Conservation (phyloP, 1,284 basidiomycete genomes). For the Ceratobasidium papillatum region DNA sequence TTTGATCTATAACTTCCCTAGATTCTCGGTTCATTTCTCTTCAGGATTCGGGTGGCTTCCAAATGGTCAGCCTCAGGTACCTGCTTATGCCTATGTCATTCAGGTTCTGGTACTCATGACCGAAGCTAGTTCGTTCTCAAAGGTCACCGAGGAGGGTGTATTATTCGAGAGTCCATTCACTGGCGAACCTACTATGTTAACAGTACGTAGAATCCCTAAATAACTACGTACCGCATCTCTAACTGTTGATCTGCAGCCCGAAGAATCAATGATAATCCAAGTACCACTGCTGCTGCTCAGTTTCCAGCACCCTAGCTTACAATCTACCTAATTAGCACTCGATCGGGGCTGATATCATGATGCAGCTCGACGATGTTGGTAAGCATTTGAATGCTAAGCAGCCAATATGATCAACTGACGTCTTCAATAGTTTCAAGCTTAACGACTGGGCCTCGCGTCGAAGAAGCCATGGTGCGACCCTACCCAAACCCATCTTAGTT, state of each 20-base stretch:
- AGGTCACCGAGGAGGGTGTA: constrained; percentile 85
- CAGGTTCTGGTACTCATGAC: constrained; percentile 26
- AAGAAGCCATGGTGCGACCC: constrained; percentile 69
- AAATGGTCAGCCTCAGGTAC: constrained; percentile 73
- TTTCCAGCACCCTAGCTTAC: neutral
- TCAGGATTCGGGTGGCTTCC: constrained; percentile 86
- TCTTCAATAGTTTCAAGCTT: constrained; percentile 69
- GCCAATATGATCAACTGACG: neutral
- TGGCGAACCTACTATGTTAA: constrained; percentile 83
- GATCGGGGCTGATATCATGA: constrained; percentile 89
- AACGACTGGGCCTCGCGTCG: constrained; percentile 76
- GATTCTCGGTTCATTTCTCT: neutral
- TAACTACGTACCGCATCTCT: constrained; percentile 43
- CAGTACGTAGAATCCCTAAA: constrained; percentile 59
- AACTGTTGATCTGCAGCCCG: constrained; percentile 62
- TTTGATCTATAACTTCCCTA: neutral
- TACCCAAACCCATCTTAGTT: neutral
- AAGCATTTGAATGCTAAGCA: constrained; percentile 48
- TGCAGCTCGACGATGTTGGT: constrained; percentile 92
- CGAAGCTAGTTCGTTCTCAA: constrained; percentile 63
- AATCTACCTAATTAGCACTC: constrained; percentile 75
- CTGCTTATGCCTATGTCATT: neutral
- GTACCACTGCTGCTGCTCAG: constrained; percentile 17
- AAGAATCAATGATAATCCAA: constrained; percentile 70
- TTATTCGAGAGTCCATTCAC: constrained; percentile 83